Evolutionary conservation across 2,329 filamentous ascomycete genomes (phyloP), one percentile per base, ranked within the genome.

Genomic region (Arthroderma sp.): DNA sequence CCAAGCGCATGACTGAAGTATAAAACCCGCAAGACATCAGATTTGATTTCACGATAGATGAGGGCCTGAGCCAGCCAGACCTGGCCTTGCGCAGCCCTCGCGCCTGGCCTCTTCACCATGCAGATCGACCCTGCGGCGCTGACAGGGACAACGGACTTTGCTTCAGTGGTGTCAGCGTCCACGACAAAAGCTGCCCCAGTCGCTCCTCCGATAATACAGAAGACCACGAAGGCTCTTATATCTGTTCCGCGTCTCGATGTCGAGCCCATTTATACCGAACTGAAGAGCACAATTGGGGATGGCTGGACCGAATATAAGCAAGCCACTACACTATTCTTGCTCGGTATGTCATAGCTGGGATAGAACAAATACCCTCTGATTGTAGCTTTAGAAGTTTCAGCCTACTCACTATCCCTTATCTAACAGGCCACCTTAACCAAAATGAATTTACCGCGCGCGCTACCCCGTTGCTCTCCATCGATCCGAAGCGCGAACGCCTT

Each of bases 221-320:
- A 79, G 59, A 73, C 76, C 52, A 74, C 75, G 55, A 79, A 79
- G 64, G 71, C 74, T 28, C 67, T 76, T 57, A 75, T 76, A 55
- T 75, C 75, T n/a, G 77, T 80, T 23, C 81, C 80, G 62, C 79
- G 82, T 61, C 76, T 85, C 57, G 82, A 85, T 63, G 70, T 83
- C 55, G 82, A 85, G 66, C 80, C 81, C 25, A 73, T 83, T 54
- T 84, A 85, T 65, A 77, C 79, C 8, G 77, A 81, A 60, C 73
- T 85, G 56, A 84, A 84, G 66, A 72, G 74, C 54, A 76, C 77
- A 19, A 77, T 85, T 59, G 79, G 77, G 59, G 79, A 83, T 58
- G 74, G 79, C 62, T 85, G 81, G 81, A 71, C 73, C 15, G 75
- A 76, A 51, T 85, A 85, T 64, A 83, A 83, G 66, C 77, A 80